phyloP scores from a whole-genome alignment of 352 stramenopile genomes.

The Phytophthora megakarya region DNA sequence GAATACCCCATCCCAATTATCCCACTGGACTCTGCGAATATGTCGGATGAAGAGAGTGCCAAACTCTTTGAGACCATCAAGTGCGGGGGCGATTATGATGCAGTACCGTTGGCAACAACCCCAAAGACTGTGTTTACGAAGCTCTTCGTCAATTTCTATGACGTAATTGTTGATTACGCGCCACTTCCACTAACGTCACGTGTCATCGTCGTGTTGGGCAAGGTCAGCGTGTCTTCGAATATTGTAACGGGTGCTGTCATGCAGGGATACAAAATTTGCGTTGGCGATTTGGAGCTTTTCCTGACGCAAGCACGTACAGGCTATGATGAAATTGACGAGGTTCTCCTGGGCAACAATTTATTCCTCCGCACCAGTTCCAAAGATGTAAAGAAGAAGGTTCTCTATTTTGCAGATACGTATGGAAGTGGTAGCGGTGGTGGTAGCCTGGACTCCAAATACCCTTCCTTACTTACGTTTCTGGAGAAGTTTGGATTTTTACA shows the following conservation, averaged over 20 bases:
- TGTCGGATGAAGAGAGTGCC: slow-evolving; percentile 55
- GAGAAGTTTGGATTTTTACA: slow-evolving; percentile 85
- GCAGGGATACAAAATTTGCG: slow-evolving; percentile 86
- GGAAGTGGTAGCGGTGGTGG: slow-evolving; percentile 7
- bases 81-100: slow-evolving; percentile 44
- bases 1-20: slow-evolving; percentile 87
- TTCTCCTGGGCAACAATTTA: slow-evolving; percentile 70
- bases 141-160: slow-evolving; percentile 86
- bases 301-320: slow-evolving; percentile 61
- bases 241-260: slow-evolving; percentile 85
- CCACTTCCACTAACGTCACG: slow-evolving; percentile 63
- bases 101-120: slow-evolving; percentile 66
- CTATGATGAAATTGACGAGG: slow-evolving; percentile 77
- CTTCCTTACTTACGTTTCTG: slow-evolving; percentile 78
- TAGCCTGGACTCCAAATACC: slow-evolving; percentile 48
- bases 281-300: slow-evolving; percentile 73
- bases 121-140: slow-evolving; percentile 90
- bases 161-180: slow-evolving; percentile 82
- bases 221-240: slow-evolving; percentile 81
- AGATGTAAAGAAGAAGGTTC: slow-evolving; percentile 40
- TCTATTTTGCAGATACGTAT: slow-evolving; percentile 50
- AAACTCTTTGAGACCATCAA: slow-evolving; percentile 47
- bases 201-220: slow-evolving; percentile 79
- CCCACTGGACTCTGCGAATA: slow-evolving; percentile 75
- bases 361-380: slow-evolving; percentile 36